Percentiles rank a stretch among this genome's conserved stretches.
phyloP scores from a whole-genome alignment of 768 basidiomycete genomes.

The Saitozyma podzolica region DNA sequence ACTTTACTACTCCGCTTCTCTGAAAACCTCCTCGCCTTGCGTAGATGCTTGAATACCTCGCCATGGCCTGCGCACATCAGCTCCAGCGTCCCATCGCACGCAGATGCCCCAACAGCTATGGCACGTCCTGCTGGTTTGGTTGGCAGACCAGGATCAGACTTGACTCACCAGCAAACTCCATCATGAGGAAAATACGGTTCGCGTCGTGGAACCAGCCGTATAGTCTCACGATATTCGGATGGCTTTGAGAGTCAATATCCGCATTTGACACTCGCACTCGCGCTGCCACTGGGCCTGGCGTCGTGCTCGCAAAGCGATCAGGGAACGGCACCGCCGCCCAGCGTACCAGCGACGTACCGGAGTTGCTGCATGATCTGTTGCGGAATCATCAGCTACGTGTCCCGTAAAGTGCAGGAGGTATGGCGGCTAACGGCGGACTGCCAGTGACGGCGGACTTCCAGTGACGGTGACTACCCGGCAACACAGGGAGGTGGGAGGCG shows the following conservation, averaged over 20 bases:
- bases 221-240: constrained; percentile 87
- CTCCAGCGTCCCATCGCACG: neutral
- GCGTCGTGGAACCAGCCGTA: constrained; percentile 98
- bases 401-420: neutral
- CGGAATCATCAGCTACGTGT: constrained; percentile 2
- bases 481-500: neutral
- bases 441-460: too few species aligned
- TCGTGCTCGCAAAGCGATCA: too few species aligned
- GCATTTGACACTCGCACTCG: too few species aligned
- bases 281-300: too few species aligned
- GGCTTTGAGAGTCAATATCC: constrained; percentile 55
- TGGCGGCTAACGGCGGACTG: neutral
- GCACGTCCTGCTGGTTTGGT: neutral
- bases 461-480: neutral
- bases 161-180: constrained; percentile 89
- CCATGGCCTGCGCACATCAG: constrained; percentile 55
- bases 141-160: too few species aligned
- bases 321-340: too few species aligned
- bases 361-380: constrained; percentile 41
- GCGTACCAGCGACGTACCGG: constrained; percentile 28
- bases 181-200: constrained; percentile 95
- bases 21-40: constrained; percentile 78
- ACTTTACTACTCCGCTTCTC: constrained; percentile 75
- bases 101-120: neutral
- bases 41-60: constrained; percentile 92